Conservation (phyloP, 768 basidiomycete genomes). For the Trametes meyenii region DNA sequence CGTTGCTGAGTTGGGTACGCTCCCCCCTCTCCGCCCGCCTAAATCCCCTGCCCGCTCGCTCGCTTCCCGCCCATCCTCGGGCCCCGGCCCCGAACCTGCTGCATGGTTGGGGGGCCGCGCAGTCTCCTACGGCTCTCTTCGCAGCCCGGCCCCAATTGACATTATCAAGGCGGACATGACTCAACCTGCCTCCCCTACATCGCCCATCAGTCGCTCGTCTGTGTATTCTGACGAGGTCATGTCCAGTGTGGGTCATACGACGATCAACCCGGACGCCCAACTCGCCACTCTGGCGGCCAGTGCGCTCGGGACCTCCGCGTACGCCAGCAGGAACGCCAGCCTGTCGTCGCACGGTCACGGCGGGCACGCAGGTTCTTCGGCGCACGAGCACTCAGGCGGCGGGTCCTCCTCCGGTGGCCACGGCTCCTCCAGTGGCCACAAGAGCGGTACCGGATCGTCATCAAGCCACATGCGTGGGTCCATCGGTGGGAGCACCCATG, state of each 20-base stretch:
- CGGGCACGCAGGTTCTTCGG: constrained; percentile 14
- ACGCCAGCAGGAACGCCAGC: constrained; percentile 6
- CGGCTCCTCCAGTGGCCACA: constrained; percentile 21
- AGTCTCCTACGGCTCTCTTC: constrained; percentile 13
- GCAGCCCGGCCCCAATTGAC: neutral
- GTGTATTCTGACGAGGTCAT: constrained; percentile 21
- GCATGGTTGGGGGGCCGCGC: constrained; percentile 25
- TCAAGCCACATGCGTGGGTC: constrained; percentile 4
- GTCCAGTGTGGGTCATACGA: neutral
- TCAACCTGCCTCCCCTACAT: neutral
- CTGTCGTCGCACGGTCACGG: constrained; percentile 21
- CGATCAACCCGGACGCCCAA: neutral
- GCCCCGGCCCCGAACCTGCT: constrained; percentile 19
- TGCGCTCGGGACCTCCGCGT: neutral
- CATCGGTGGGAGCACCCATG: neutral
- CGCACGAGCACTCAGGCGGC: constrained; percentile 21
- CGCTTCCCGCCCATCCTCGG: neutral
- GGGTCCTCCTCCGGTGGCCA: constrained; percentile 23
- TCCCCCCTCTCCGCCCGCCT: constrained; percentile 8
- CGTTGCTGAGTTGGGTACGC: neutral
- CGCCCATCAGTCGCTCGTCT: constrained; percentile 8
- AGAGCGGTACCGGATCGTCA: constrained; percentile 8
- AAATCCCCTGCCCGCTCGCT: constrained; percentile 17
- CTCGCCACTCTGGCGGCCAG: neutral
- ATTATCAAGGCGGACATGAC: constrained; percentile 7